phyloP scores from a whole-genome alignment of 2,329 filamentous ascomycete species.

The Diaporthe amygdali region DNA sequence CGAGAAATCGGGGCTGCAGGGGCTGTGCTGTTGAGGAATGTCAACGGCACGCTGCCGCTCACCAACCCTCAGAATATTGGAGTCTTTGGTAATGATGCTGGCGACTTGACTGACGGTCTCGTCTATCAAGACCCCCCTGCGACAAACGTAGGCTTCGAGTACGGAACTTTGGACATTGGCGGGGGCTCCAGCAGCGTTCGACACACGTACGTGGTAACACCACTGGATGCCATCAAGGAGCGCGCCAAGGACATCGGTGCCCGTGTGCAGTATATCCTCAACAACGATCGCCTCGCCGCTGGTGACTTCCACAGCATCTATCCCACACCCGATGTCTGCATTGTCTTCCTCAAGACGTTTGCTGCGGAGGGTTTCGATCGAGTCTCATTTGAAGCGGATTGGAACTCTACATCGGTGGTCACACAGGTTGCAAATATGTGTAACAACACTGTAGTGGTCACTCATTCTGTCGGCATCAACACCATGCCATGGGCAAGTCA shows the following conservation, averaged over 20 bases:
- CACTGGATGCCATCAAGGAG: background rate
- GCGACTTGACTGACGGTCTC: background rate
- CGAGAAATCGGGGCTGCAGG: conserved; percentile 60
- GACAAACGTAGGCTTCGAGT: background rate
- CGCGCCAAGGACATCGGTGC: background rate
- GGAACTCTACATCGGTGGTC: conserved; percentile 59
- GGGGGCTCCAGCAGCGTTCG: background rate
- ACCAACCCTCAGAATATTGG: conserved; percentile 55
- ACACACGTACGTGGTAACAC: too few species aligned
- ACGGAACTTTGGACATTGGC: background rate
- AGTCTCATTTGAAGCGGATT: conserved; percentile 67
- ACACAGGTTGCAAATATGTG: conserved; percentile 62
- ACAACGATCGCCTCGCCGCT: background rate
- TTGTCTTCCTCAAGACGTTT: conserved; percentile 72
- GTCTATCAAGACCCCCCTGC: too few species aligned
- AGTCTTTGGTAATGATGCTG: conserved; percentile 64
- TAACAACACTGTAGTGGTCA: conserved; percentile 67
- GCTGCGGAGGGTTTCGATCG: conserved; percentile 74
- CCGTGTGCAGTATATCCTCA: background rate
- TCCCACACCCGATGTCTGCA: conserved; percentile 63
- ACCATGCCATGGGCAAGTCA: conserved; percentile 64
- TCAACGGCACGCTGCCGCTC: conserved; percentile 58
- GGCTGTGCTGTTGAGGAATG: conserved; percentile 69
- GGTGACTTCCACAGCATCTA: conserved; percentile 37
- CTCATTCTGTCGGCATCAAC: conserved; percentile 65